These are phyloP conservation scores for Trypanosoma theileri DNA, from an alignment of 208 protist genomes.

Conservation along the genomic window DNA sequence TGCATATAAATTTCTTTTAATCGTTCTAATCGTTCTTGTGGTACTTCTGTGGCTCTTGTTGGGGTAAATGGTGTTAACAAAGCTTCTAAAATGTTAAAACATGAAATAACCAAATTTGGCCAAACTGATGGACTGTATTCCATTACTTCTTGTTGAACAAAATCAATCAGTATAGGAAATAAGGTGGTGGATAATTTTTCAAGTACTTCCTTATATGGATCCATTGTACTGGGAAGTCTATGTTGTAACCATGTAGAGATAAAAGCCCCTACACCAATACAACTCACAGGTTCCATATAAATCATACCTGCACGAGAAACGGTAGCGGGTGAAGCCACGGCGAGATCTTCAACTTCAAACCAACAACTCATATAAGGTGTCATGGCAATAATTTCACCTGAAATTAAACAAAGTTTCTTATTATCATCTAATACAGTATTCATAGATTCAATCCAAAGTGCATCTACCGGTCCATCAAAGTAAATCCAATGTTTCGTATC, in stretches of 20 bases:
- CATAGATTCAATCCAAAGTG: constrained; percentile 96
- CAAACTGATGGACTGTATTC: constrained; percentile 96
- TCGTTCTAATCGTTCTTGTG: constrained; percentile 76
- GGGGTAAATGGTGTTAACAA: constrained; percentile 89
- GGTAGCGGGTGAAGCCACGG: constrained; percentile 96
- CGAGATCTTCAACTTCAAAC: constrained; percentile 97
- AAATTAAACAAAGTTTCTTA: constrained; percentile 96
- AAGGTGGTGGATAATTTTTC: constrained; percentile 89
- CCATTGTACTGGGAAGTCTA: constrained; percentile 76
- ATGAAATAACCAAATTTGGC: constrained; percentile 92
- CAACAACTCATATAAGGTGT: constrained; percentile 95
- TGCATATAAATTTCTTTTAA: constrained; percentile 81
- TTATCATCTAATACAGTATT: constrained; percentile 95
- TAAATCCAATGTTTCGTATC: constrained; percentile 95
- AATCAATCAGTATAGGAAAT: constrained; percentile 90
- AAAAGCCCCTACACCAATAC: constrained; percentile 82
- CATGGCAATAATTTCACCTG: constrained; percentile 95
- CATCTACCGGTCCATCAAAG: constrained; percentile 97
- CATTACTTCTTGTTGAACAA: constrained; percentile 86
- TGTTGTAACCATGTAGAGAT: constrained; percentile 86
- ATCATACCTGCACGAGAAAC: constrained; percentile 98
- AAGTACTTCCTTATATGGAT: constrained; percentile 81
- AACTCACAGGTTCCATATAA: constrained; percentile 95
- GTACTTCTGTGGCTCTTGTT: constrained; percentile 76
- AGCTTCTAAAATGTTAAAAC: constrained; percentile 93